Evolutionary conservation across 2,329 filamentous ascomycete genomes (phyloP), one percentile per base, ranked within the genome.

Genomic region (Neospermospora avenae): DNA sequence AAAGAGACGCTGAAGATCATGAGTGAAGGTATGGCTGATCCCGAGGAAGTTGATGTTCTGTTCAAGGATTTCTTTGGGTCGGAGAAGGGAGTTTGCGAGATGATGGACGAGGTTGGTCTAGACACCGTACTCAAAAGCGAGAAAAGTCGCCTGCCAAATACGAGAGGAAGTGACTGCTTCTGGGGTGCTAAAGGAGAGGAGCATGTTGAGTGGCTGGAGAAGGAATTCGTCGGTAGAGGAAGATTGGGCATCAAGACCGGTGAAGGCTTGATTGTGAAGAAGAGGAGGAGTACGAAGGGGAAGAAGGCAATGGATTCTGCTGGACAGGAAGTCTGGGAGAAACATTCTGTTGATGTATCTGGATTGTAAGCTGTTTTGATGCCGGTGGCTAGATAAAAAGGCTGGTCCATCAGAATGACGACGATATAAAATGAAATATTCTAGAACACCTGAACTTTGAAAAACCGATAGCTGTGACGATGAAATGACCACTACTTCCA

Each of bases 61-160:
- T 63, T 76, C 8, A 28, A 28, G 24, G 60, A 66, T 55, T 63
- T 65, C 61, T 63, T 65, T 45, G 73, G 73, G 22, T 72, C 73
- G 0, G 64, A 71, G 7, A 72, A 72, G 42, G 75, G 75, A 0
- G 73, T 73, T 0, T 77, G 73, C 60, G 74, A 73, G 59, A 71
- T 71, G 59, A 77, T 77, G 75, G 75, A 77, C 60, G 68, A 73
- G 14, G 74, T 76, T 28, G 75, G 75, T 0, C 49, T 77, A n/a
- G 75, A 77, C 64, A 73, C 74, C 5, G 72, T 77, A 0, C 67
- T 72, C 14, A 70, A 71, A 42, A 74, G 75, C 54, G 75, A 77
- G 61, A 68, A 72, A 6, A 72, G 75, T 56, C 75, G 76, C 57
- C 67, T 74, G 10, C 67, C 71, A 66, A 46, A 57, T 20, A 14